Evolutionary conservation across 768 basidiomycete species (phyloP), one percentile per base, ranked within the genome.

Genomic region (Agaricus blazei): DNA sequence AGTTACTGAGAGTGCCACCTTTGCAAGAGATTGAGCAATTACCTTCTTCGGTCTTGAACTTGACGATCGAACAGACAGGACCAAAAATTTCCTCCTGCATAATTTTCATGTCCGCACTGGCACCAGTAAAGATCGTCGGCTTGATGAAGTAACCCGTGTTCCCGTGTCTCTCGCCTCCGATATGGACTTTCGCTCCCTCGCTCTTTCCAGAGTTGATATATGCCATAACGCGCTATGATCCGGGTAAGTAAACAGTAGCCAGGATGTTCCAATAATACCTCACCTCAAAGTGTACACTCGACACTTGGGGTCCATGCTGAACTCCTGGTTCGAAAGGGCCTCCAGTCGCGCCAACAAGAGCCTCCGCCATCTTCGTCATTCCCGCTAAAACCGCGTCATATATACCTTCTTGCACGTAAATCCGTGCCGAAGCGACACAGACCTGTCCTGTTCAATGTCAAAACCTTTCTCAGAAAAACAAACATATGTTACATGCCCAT

Each of bases 371-470:
- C 34, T 70, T 77, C 1, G 78, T 77, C 70, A 93, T 87, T 53
- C 68, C 73, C 52, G 73, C 65, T 42, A 93, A 69, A 77, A 95
- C 94, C 63, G 84, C 70, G 67, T 93, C 90, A 69, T 94, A 94
- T 61, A 94, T 83, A 3, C 74, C 72, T 47, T 79, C 77, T 62
- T 95, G 93, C 4, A 96, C 90, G 64, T 82, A 93, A 58, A 95
- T 87, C 48, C 94, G 83, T 8, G 91, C 87, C 9, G 92, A 89
- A 8, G 91, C 92, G 62, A 83, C 84, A 72, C 93, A 95, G n/a
- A 79, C 76, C 71, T 95, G 93, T 9, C 54, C 54, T 54, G 9
- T 24, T 12, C 27, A 8, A 23, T 23, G 11, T n/a, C 9, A 31
- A 31, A 31, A 31, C 31, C 5, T 31, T 4, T 31, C 9, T 9